These are phyloP conservation scores for Fusarium dlaminii DNA, from an alignment of 2,329 filamentous ascomycete genomes.

Conservation along the genomic window DNA sequence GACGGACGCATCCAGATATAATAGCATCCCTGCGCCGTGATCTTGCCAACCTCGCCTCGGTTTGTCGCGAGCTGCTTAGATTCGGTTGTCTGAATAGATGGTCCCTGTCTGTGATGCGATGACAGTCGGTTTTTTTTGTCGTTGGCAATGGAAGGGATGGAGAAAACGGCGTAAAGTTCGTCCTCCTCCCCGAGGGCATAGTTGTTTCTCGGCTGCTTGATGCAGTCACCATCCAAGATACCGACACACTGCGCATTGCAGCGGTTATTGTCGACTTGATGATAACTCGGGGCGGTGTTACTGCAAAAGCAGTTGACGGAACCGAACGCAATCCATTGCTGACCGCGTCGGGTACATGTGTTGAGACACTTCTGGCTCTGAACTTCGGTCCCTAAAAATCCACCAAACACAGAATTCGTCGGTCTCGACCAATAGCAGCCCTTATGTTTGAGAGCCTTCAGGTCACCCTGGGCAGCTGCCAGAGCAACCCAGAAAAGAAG, in stretches of 20 bases:
- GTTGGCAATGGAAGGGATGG: neutral
- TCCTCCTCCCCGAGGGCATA: neutral
- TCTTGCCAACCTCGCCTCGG: neutral
- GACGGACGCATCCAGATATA: no score
- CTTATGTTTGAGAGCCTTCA: neutral
- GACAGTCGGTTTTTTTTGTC: neutral
- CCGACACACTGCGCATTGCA: neutral
- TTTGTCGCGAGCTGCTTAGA: neutral
- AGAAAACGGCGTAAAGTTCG: neutral
- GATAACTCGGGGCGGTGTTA: neutral
- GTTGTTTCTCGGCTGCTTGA: neutral
- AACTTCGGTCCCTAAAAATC: neutral
- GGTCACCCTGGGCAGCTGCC: neutral
- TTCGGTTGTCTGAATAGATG: neutral
- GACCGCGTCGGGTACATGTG: neutral
- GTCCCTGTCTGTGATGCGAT: neutral
- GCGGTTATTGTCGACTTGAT: neutral
- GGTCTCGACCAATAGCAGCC: neutral
- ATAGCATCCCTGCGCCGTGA: neutral
- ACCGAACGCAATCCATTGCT: neutral
- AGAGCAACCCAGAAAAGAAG: constrained; percentile 12
- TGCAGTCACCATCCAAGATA: neutral
- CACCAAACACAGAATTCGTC: neutral
- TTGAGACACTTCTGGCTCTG: neutral
- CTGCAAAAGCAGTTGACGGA: neutral